Conservation (phyloP, 768 basidiomycete genomes). For the Rhizopogon vinicolor region DNA sequence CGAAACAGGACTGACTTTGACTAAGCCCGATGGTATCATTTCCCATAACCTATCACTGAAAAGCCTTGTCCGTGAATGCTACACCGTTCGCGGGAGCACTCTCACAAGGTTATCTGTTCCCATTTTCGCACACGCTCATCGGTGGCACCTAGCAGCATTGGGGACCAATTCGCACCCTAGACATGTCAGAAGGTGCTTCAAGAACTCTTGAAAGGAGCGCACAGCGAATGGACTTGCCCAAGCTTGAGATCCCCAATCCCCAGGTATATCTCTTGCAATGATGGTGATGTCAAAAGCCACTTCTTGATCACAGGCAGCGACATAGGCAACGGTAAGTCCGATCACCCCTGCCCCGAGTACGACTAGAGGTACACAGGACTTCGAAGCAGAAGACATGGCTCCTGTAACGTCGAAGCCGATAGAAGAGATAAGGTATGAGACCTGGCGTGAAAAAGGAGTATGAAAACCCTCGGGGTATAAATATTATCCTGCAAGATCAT, state of each 20-base stretch:
- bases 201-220: constrained; percentile 8
- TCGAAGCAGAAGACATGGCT: constrained; percentile 10
- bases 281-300: constrained; percentile 19
- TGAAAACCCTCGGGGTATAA: neutral
- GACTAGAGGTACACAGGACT: constrained; percentile 16
- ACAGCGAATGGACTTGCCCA: constrained; percentile 52
- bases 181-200: neutral
- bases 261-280: constrained; percentile 33
- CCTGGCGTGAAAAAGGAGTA: neutral
- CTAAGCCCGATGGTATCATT: constrained; percentile 40
- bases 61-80: neutral
- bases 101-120: constrained; percentile 42
- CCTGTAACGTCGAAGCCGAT: neutral
- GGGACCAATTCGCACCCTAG: constrained; percentile 46
- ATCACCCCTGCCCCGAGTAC: constrained; percentile 36
- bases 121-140: constrained; percentile 31
- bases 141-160: constrained; percentile 30
- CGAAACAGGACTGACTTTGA: constrained; percentile 25
- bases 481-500: neutral
- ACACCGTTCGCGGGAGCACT: neutral
- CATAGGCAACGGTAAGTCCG: constrained; percentile 33
- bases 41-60: constrained; percentile 43
- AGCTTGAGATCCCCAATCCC: constrained; percentile 35
- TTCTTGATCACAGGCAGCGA: constrained; percentile 19
- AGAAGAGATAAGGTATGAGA: neutral